These are phyloP conservation scores for Gossypium herbaceum DNA, from an alignment of 345 rosid species.

Conservation along the genomic window DNA sequence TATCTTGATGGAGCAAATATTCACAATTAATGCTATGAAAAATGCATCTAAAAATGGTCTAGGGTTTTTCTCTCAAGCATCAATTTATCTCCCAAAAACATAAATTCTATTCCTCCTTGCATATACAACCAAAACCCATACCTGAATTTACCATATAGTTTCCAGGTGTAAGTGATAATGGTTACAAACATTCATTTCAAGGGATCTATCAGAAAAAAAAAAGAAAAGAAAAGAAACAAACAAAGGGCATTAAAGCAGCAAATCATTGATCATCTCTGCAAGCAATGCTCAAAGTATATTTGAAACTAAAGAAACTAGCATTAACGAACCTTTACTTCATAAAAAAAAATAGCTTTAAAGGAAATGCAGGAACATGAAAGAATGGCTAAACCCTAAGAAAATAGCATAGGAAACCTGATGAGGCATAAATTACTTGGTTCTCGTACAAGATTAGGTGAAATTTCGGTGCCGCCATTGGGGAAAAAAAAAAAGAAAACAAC, in stretches of 20 bases:
- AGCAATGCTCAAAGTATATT: neutral
- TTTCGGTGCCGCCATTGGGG: conserved; percentile 7
- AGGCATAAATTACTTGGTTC: too few relatives aligned
- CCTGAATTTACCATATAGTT: neutral
- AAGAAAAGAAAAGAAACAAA: neutral
- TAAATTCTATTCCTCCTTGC: too few relatives aligned
- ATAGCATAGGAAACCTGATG: too few relatives aligned
- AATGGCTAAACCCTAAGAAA: neutral
- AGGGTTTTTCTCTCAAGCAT: too few relatives aligned
- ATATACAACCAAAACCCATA: neutral
- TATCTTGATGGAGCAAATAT: too few relatives aligned
- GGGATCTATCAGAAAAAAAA: too few relatives aligned
- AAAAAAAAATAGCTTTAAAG: too few relatives aligned
- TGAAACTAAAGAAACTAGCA: neutral
- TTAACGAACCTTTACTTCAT: too few relatives aligned
- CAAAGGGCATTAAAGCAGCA: neutral
- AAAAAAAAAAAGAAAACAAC: too few relatives aligned
- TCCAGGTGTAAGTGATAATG: neutral
- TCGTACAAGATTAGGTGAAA: neutral
- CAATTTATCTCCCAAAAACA: too few relatives aligned
- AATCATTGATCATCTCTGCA: neutral
- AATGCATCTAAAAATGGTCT: too few relatives aligned
- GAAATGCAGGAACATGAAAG: neutral
- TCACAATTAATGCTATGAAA: too few relatives aligned
- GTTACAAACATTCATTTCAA: neutral